These are phyloP conservation scores for Nannochloris sp. DNA, from an alignment of 139 green algal species.

Conservation along the genomic window DNA sequence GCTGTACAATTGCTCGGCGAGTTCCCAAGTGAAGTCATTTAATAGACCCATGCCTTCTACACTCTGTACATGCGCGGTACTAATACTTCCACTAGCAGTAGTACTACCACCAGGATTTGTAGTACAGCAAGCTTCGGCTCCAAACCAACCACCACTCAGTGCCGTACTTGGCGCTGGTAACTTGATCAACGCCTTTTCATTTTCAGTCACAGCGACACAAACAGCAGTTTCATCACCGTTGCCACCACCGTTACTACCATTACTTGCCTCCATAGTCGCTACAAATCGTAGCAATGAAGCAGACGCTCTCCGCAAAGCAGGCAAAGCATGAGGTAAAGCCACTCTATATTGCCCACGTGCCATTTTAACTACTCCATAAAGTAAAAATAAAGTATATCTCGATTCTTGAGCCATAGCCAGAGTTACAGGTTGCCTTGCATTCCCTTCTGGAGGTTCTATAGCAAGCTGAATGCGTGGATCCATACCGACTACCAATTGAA, in stretches of 20 bases:
- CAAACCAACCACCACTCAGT: constrained; percentile 11
- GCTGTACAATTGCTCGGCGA: constrained; percentile 16
- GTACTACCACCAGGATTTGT: no score
- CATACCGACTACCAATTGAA: constrained; percentile 15
- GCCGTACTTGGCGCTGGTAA: background rate
- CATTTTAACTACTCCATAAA: constrained; percentile 11
- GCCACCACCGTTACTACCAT: background rate
- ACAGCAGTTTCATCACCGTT: background rate
- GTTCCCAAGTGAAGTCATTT: constrained; percentile 8
- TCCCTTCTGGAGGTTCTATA: constrained; percentile 21
- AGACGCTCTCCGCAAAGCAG: constrained; percentile 16
- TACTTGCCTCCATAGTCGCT: background rate
- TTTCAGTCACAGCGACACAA: background rate
- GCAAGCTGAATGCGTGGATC: constrained; percentile 28
- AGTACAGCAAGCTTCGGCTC: no score
- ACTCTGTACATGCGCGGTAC: no score
- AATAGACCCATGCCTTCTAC: constrained; percentile 17
- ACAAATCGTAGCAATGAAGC: constrained; percentile 23
- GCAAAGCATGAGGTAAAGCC: constrained; percentile 15
- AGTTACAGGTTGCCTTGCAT: constrained; percentile 24
- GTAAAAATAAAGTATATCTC: constrained; percentile 19
- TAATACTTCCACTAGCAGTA: no score
- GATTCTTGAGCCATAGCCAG: constrained; percentile 29
- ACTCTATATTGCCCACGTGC: constrained; percentile 22
- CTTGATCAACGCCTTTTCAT: no score